Conservation (phyloP, 257 asterid genomes). For the Perilla frutescens region DNA sequence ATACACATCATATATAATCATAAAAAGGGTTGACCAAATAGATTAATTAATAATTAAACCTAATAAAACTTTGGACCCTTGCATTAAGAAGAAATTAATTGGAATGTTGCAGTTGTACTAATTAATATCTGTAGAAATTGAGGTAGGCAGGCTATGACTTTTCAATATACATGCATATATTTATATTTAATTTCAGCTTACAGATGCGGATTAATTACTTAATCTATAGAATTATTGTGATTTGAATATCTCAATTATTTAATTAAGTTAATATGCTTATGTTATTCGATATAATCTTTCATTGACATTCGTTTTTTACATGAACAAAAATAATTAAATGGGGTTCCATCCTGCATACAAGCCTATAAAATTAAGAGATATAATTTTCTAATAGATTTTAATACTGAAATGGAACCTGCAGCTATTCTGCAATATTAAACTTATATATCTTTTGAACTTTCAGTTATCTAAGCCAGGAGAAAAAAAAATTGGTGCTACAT, state of each 20-base stretch:
- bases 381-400: background rate
- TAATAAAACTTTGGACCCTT: conserved; percentile 13
- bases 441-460: background rate
- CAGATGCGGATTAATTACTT: no score
- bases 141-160: conserved; percentile 14
- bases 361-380: no score
- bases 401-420: background rate
- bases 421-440: background rate
- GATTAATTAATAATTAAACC: background rate
- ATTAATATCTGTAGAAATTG: conserved; percentile 5
- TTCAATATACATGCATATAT: background rate
- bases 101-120: conserved; percentile 33
- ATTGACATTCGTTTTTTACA: background rate
- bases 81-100: conserved; percentile 7
- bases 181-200: no score
- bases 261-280: background rate
- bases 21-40: conserved; percentile 46
- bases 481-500: background rate
- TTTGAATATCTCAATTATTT: background rate
- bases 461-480: no score
- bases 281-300: background rate
- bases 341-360: background rate
- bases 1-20: conserved; percentile 33
- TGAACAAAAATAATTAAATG: background rate
- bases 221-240: background rate